A percentile compares a stretch with the other conserved stretches of the same genome.
phyloP scores from a whole-genome alignment of 768 basidiomycete species.

The Mycena amicta region DNA sequence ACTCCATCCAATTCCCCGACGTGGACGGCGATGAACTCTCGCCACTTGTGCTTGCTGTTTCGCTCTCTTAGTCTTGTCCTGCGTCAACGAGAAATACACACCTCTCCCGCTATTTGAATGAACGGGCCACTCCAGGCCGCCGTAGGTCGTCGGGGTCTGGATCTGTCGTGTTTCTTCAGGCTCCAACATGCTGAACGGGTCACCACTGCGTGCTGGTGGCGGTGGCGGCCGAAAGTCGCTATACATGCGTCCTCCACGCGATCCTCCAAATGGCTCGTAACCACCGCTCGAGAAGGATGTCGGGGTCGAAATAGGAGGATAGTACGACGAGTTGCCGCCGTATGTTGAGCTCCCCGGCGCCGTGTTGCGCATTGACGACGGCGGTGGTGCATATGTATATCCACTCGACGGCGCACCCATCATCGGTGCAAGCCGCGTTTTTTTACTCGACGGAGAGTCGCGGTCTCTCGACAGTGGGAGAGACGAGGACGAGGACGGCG shows the following conservation, averaged over 20 bases:
- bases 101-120: constrained; percentile 6
- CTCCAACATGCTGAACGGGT: constrained; percentile 21
- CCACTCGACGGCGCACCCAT: constrained; percentile 9
- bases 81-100: background rate
- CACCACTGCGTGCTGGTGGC: constrained; percentile 12
- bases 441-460: constrained; percentile 20
- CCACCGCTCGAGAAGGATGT: background rate
- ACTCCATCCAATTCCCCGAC: constrained; percentile 18
- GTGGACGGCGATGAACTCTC: constrained; percentile 3
- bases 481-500: constrained; percentile 6
- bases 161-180: constrained; percentile 8
- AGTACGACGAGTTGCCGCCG: constrained; percentile 8
- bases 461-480: constrained; percentile 22
- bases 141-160: constrained; percentile 4
- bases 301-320: constrained; percentile 8
- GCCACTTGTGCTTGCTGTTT: constrained; percentile 1
- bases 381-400: constrained; percentile 15
- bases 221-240: constrained; percentile 5
- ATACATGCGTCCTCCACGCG: background rate
- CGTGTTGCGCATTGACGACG: constrained; percentile 17
- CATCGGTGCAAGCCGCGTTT: constrained; percentile 21
- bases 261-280: background rate
- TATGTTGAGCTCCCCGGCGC: background rate
- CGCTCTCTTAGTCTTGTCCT: background rate
- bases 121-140: constrained; percentile 23